Evolutionary conservation across 2,329 filamentous ascomycete species (phyloP).

Genomic region (Monosporascus sp.): DNA sequence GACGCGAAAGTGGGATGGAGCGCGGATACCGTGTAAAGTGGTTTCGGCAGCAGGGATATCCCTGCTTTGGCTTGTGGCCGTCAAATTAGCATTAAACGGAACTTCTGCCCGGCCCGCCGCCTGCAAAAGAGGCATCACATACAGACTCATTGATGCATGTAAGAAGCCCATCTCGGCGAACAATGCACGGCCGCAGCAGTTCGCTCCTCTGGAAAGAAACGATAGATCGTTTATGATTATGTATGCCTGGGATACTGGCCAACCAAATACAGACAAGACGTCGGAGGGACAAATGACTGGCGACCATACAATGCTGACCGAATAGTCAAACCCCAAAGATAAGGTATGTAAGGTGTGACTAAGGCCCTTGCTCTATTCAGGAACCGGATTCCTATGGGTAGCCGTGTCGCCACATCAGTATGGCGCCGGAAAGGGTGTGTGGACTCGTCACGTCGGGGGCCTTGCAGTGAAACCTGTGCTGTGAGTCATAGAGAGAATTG

Average conservation of each 20-base stretch:
- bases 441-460: background rate
- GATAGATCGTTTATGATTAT: background rate
- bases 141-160: background rate
- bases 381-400: constrained; percentile 9
- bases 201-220: background rate
- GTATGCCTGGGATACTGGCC: too few relatives aligned
- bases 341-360: too few relatives aligned
- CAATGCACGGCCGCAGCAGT: background rate
- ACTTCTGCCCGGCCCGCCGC: too few relatives aligned
- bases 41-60: constrained; percentile 13
- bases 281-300: too few relatives aligned
- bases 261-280: too few relatives aligned
- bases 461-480: background rate
- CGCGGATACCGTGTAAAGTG: constrained; percentile 34
- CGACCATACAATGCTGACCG: too few relatives aligned
- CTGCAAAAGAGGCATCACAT: too few relatives aligned
- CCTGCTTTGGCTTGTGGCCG: background rate
- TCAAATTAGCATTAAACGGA: background rate
- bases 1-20: constrained; percentile 26
- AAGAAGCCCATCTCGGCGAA: background rate
- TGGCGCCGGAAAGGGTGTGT: constrained; percentile 1
- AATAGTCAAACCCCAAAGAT: too few relatives aligned
- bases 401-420: background rate
- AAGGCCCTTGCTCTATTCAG: constrained; percentile 11
- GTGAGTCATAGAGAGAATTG: background rate